phyloP scores from a whole-genome alignment of 345 rosid species.

The Populus tremula region DNA sequence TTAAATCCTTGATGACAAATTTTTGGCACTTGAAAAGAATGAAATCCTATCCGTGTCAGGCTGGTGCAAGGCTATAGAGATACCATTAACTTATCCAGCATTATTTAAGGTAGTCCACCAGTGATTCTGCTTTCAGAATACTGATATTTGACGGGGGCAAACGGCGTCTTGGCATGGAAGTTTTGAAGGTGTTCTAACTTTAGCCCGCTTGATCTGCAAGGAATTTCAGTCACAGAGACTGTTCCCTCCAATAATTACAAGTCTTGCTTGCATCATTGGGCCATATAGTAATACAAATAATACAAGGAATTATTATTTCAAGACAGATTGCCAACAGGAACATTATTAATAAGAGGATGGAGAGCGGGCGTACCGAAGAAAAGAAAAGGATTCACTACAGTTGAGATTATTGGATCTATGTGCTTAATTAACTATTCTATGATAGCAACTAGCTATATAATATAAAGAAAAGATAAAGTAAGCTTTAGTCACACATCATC shows the following conservation, averaged over 20 bases:
- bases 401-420: slow-evolving; percentile 12
- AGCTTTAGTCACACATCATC: slow-evolving; percentile 17
- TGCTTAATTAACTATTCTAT: slow-evolving; percentile 1
- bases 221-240: background rate
- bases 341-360: slow-evolving; percentile 3
- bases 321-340: slow-evolving; percentile 5
- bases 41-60: background rate
- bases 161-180: background rate
- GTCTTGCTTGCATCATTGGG: background rate
- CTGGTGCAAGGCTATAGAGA: background rate
- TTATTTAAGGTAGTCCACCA: background rate
- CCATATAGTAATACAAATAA: background rate
- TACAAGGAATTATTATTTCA: slow-evolving; percentile 5
- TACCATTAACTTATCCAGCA: background rate
- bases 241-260: background rate
- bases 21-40: slow-evolving; percentile 5
- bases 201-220: background rate
- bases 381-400: slow-evolving; percentile 23
- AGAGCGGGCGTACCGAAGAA: background rate
- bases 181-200: background rate
- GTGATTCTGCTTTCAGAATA: background rate
- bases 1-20: background rate
- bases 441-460: background rate
- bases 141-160: background rate
- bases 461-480: slow-evolving; percentile 9